Conservation (phyloP, 1,139 yeast species). For the Candida tetrigidarum region DNA sequence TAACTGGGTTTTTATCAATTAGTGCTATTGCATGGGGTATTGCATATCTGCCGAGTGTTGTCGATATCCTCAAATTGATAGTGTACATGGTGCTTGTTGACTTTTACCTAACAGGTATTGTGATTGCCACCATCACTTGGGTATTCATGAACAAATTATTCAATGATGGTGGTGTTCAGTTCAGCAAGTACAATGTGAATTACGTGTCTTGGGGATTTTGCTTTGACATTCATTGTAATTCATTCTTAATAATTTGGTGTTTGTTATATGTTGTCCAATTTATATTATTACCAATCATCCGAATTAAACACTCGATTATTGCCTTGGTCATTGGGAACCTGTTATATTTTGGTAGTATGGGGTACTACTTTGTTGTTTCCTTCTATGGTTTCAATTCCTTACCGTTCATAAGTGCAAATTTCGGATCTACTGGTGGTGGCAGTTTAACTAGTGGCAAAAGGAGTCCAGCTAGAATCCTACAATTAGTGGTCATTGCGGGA, state of each 20-base stretch:
- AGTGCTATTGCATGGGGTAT: conserved; percentile 93
- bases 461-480: conserved; percentile 39
- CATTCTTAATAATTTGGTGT: conserved; percentile 83
- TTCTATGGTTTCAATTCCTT: conserved; percentile 87
- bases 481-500: conserved; percentile 43
- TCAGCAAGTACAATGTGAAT: conserved; percentile 40
- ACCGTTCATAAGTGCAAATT: conserved; percentile 60
- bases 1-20: conserved; percentile 64
- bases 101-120: conserved; percentile 70
- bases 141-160: conserved; percentile 67
- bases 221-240: conserved; percentile 91
- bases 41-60: conserved; percentile 68
- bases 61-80: conserved; percentile 65
- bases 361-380: conserved; percentile 77
- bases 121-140: conserved; percentile 78
- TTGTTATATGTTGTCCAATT: conserved; percentile 78
- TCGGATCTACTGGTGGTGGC: conserved; percentile 21
- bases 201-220: conserved; percentile 93
- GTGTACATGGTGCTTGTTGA: conserved; percentile 87
- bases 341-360: conserved; percentile 70
- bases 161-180: conserved; percentile 44
- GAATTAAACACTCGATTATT: conserved; percentile 60
- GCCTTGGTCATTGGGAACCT: conserved; percentile 77
- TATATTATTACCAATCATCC: conserved; percentile 70
- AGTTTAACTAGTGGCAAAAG: conserved; percentile 23